A percentile compares a stretch with the other conserved stretches of the same genome.
phyloP scores from a whole-genome alignment of 768 basidiomycete species.

The Suillus subalutaceus region DNA sequence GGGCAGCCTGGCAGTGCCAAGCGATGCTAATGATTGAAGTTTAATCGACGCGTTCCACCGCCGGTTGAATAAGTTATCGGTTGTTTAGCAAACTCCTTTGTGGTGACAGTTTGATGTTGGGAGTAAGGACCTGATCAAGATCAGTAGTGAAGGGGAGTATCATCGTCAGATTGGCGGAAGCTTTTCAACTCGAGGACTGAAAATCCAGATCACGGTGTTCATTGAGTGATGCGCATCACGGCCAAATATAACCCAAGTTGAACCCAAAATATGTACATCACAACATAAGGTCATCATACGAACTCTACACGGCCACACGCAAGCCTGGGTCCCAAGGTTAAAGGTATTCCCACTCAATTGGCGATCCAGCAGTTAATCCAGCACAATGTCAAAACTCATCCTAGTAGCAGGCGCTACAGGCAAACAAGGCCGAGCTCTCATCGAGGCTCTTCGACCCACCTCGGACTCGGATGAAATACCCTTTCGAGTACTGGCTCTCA shows the following conservation, averaged over 20 bases:
- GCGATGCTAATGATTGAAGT: neutral
- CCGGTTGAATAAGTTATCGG: neutral
- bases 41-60: neutral
- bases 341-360: neutral
- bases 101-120: neutral
- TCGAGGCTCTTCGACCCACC: constrained; percentile 27
- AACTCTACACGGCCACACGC: neutral
- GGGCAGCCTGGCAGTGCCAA: neutral
- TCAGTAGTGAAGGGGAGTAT: neutral
- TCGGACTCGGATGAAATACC: constrained; percentile 9
- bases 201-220: neutral
- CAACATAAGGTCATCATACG: neutral
- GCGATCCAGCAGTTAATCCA: neutral
- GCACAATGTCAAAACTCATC: constrained; percentile 20
- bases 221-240: neutral
- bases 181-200: neutral
- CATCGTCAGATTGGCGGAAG: neutral
- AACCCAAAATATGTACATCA: neutral
- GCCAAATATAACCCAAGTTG: neutral
- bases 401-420: constrained; percentile 43
- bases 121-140: neutral
- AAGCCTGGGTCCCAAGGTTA: neutral
- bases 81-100: neutral
- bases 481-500: constrained; percentile 41
- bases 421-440: constrained; percentile 38